Evolutionary conservation across 108 stramenopile species (phyloP).

Genomic region (Nitzschia sp.): DNA sequence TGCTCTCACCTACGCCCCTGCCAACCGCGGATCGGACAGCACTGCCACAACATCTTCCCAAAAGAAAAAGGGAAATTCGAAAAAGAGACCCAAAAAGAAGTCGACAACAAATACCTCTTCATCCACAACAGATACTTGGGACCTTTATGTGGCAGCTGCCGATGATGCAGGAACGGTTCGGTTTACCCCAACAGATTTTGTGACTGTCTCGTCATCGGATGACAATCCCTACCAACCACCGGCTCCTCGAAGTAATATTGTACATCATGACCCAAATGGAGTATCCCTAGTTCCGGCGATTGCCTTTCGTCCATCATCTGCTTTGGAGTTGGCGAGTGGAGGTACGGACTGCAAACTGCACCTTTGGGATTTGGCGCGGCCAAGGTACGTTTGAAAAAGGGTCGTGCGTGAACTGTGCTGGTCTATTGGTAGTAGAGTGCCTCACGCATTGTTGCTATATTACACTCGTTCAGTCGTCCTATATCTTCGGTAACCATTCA

Average conservation of each 20-base stretch:
- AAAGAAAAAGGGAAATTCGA: slow-evolving; percentile 13
- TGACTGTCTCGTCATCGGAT: not conserved
- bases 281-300: slow-evolving; percentile 56
- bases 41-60: slow-evolving; percentile 24
- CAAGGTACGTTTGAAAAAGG: slow-evolving; percentile 29
- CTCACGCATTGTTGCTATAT: not conserved
- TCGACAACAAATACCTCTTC: not conserved
- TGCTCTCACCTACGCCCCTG: slow-evolving; percentile 7
- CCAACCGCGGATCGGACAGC: slow-evolving; percentile 26
- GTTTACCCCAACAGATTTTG: slow-evolving; percentile 30
- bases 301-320: slow-evolving; percentile 56
- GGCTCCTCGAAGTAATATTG: slow-evolving; percentile 17
- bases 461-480: slow-evolving; percentile 27
- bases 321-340: slow-evolving; percentile 58
- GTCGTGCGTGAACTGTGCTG: not conserved
- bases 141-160: slow-evolving; percentile 48
- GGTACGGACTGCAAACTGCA: slow-evolving; percentile 78
- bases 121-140: slow-evolving; percentile 4
- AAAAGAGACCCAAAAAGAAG: slow-evolving; percentile 18
- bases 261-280: slow-evolving; percentile 57
- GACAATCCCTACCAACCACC: not conserved
- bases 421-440: no score
- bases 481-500: slow-evolving; percentile 35
- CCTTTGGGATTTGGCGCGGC: slow-evolving; percentile 66
- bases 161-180: slow-evolving; percentile 75